phyloP scores from a whole-genome alignment of 768 basidiomycete species.

The Pleurotus platypus region DNA sequence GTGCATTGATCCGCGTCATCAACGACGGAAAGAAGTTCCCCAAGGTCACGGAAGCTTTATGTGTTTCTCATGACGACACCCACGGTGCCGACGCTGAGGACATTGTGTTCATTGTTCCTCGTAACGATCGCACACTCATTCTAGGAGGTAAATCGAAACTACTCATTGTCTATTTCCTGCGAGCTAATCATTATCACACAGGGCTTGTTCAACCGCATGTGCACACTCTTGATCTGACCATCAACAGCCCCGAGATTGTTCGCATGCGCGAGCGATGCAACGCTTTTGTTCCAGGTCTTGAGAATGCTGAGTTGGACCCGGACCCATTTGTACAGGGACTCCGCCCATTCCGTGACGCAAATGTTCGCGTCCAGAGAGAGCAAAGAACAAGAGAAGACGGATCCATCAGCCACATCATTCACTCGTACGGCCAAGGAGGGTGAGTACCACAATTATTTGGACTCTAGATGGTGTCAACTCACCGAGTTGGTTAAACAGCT shows the following conservation, averaged over 20 bases:
- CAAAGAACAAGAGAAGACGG: slow-evolving; percentile 8
- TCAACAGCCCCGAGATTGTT: slow-evolving; percentile 23
- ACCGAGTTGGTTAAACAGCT: not conserved
- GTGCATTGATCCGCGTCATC: slow-evolving; percentile 31
- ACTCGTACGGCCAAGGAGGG: slow-evolving; percentile 24
- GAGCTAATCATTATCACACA: not conserved
- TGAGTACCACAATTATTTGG: not conserved
- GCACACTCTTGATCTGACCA: slow-evolving; percentile 19
- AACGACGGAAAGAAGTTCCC: slow-evolving; percentile 34
- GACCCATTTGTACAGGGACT: slow-evolving; percentile 24
- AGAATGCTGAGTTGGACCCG: slow-evolving; percentile 21
- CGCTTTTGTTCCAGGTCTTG: slow-evolving; percentile 22
- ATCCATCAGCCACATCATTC: slow-evolving; percentile 18
- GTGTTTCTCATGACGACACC: slow-evolving; percentile 27
- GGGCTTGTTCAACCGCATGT: slow-evolving; percentile 23
- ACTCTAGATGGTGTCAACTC: not conserved
- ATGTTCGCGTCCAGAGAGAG: slow-evolving; percentile 26
- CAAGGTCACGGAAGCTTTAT: slow-evolving; percentile 26
- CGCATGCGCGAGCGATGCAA: slow-evolving; percentile 26
- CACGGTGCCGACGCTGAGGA: slow-evolving; percentile 24
- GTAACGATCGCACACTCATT: slow-evolving; percentile 30
- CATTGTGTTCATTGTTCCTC: slow-evolving; percentile 30
- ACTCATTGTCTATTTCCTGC: not conserved
- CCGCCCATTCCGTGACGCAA: slow-evolving; percentile 21
- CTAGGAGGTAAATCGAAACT: slow-evolving; percentile 20